Percentiles rank a stretch among this genome's conserved stretches.
These are phyloP conservation scores for Nidularia pulvinata DNA, from an alignment of 768 basidiomycete species.

Conservation along the genomic window DNA sequence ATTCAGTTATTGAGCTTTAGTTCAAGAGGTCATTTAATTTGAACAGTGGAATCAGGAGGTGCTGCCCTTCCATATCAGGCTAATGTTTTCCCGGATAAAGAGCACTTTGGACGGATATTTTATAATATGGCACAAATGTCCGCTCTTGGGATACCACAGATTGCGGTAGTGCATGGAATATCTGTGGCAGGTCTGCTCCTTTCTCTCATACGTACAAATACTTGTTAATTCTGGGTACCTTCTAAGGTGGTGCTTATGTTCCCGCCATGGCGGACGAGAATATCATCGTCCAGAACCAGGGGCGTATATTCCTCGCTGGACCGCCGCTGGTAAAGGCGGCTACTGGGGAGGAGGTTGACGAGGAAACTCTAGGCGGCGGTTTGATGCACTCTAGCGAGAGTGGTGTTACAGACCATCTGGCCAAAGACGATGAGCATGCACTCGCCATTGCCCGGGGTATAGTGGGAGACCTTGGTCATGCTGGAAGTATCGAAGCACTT, in stretches of 20 bases:
- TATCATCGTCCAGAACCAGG: conserved; percentile 88
- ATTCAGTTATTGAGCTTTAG: not conserved
- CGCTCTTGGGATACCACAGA: conserved; percentile 87
- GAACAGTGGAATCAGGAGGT: conserved; percentile 88
- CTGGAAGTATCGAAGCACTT: conserved; percentile 45
- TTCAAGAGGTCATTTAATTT: not conserved
- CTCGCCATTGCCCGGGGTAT: conserved; percentile 77
- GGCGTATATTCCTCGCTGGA: conserved; percentile 92
- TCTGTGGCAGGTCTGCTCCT: conserved; percentile 71
- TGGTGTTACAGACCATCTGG: conserved; percentile 90
- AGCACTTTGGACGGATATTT: conserved; percentile 96
- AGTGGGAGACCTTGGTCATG: conserved; percentile 74
- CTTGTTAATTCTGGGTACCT: conserved; percentile 1
- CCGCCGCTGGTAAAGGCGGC: conserved; percentile 95
- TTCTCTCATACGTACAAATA: conserved; percentile 2
- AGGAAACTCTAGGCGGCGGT: conserved; percentile 90
- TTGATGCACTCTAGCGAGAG: conserved; percentile 91
- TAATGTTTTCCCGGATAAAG: conserved; percentile 93
- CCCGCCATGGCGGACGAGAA: conserved; percentile 98
- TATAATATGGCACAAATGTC: conserved; percentile 99
- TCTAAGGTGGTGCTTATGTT: conserved; percentile 84
- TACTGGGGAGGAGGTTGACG: conserved; percentile 91
- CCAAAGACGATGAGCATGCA: conserved; percentile 84
- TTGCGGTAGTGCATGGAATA: conserved; percentile 93
- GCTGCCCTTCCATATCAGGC: conserved; percentile 93